Evolutionary conservation across 495 filamentous ascomycete species (phyloP), one percentile per base, ranked within the genome.

Genomic region (Talaromyces stipitatus): DNA sequence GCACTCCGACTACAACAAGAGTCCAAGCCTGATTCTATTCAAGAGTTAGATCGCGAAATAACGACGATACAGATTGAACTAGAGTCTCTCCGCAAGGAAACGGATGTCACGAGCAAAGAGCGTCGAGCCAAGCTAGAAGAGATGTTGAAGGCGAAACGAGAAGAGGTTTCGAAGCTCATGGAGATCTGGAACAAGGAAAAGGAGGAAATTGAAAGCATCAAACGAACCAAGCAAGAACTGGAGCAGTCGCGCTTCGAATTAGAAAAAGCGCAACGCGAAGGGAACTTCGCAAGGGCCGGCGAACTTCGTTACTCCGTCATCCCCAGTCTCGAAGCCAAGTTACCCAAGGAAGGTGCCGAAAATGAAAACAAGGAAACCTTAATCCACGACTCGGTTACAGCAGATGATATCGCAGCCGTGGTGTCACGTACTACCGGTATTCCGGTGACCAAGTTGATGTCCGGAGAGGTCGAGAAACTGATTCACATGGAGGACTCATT

Each of bases 1-100:
- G 88, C 89, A 11, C 75, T 97, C 8, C 81, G 94, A 16, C 70
- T 98, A 58, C 94, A 98, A 66, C 94, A 98, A 68, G 94, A 98
- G 71, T 96, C 90, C 62, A 96, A 95, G 60, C 94, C 94, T 0
- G 94, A 98, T 58, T 83, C 90, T 12, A 97, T 98, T 27, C 84
- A 91, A 65, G 83, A 87, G 51, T 80, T 97, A 18, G 94, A 97
- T 63, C 89, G 92, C 48, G 87, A 89, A 63, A 96, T 98, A 50
- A 92, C 96, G 77, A 97, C 94, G 1, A 89, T 97, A 36, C 92
- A 96, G 63, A 98, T 98, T 61, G 94, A 98, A 69, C 78, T 98
- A 1, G 94, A 98, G 67, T 96, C 92, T 53, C 78, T 98, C 27
- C 82, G 94, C 50, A 97, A 97, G 61, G 94, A 98, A 69, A 95